Base-by-base conservation (phyloP, 2,329 filamentous ascomycete genomes). In the Aspergillus neoniger region DNA sequence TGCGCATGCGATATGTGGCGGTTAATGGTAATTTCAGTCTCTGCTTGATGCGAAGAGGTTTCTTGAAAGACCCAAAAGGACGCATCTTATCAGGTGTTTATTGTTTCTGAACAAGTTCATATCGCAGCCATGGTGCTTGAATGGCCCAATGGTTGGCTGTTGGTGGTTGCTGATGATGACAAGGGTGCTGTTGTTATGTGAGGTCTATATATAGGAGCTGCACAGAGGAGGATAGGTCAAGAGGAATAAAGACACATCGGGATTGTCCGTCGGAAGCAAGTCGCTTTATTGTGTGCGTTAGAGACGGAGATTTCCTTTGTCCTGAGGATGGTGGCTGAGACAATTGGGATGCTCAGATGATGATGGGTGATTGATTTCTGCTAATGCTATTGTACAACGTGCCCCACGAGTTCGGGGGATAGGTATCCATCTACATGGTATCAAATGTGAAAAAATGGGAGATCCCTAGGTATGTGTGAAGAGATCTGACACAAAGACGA, bases 401-500 rank as follows among this genome's bases (percentile, higher is more conserved):
- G 32, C 32, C 54, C 38, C 39, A 30, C 28, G 32, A 36, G 32
- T 50, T n/a, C 17, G 23, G 10, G 48, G 39, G 54, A 49, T 7
- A 57, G 58, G 54, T 54, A 57, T 60, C 58, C 44, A 39, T 32
- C 25, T 36, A 55, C 53, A 55, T 55, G 39, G 44, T 14, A 47
- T 55, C 39, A 36, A 4, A 55, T 36, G 32, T 21, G 14, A 10
- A 28, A 5, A 17, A 25, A 21, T 12, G 28, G n/a, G 15, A 47
- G 15, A n/a, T 41, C 17, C 32, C 39, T 43, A n/a, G 23, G 30
- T 32, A 36, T 17, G 52, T 7, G n/a, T 14, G 25, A 19, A 32
- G 19, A 19, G 23, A 25, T 28, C 19, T 14, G 53, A 17, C 38
- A 44, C 14, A 54, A 41, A 15, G 39, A 19, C 10, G 14, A 17